Base-by-base conservation (phyloP, 305 asterid genomes). In the Plantago coronopus region DNA sequence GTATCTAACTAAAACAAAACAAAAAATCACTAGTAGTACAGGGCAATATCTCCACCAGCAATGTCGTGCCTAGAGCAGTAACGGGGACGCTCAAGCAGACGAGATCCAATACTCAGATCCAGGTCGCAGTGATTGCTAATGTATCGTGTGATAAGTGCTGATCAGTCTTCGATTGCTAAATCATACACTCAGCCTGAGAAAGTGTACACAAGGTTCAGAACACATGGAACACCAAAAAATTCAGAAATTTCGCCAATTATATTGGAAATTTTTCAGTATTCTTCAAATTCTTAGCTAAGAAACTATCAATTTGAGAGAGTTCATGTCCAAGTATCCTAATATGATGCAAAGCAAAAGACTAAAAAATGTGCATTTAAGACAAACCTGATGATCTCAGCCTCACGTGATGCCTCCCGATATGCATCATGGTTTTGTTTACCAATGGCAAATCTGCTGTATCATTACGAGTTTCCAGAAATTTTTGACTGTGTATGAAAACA, bases 341-440 rank as follows among this genome's bases (percentile, higher is more conserved):
- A 23, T 42, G 31, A 23, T 56, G 21, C 16, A 37, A 64, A 45
- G 70, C n/a, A n/a, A 61, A 38, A 38, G 61, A 48, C 38, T 51
- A 57, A 58, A 69, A 59, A 23, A 63, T 64, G 54, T 37, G 38
- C 59, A 22, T 3, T 34, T 58, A 51, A 63, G 57, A 51, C 77
- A 22, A 71, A 74, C 82, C 81, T 72, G 75, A 62, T 0, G 79
- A 78, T 19, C 81, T 70, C 64, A 77, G 66, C 29, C 82, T 66
- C 47, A 48, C 21, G 57, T 42, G 88, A 54, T 64, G 94, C 78
- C 90, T 81, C 66, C 93, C 93, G 1, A 86, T 53, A 75, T 91
- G 78, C 96, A 91, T 72, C 84, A 82, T 88, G 19, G 91, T 67
- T 73, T 76, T 86, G 81, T 88, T 91, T 51, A 91, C 93, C 59